Base-by-base conservation (phyloP, 257 asterid genomes). In the Nicotiana otophora region DNA sequence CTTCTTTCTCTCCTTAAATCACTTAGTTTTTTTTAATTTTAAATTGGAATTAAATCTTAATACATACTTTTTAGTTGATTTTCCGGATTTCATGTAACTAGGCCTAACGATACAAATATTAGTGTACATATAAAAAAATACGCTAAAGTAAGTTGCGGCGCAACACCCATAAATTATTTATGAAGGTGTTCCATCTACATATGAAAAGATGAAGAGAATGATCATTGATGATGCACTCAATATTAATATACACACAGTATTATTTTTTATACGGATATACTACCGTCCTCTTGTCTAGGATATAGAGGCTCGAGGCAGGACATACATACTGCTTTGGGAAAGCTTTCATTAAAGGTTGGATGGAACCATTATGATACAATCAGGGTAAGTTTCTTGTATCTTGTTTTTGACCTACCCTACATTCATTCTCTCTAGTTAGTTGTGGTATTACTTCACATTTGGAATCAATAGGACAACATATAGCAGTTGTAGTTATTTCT, bases 291-390 rank as follows among this genome's bases (percentile, higher is more conserved):
- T 46, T 42, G 17, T 82, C n/a, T 83, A 93, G 97, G 97, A 97
- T 95, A 75, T 78, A 93, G 93, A 89, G 98, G 88, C 93, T 95
- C 72, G 97, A 94, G 86, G 93, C 93, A 33, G 94, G 97, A 26
- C 97, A 91, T 86, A 93, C 89, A 33, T 93, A 92, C 86, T 95
- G 98, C 67, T 81, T 82, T 95, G 90, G 98, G 98, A 46, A 84
- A 89, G 84, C 96, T 95, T 46, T 93, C 98, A 17, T 90, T 97
- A 0, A 97, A 95, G 83, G 96, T 95, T 39, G 98, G 98, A 81
- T 95, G 98, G 98, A 93, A 93, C 86, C 93, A 93, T 80, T 93
- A 90, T 62, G 96, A 95, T 76, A 95, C 93, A 9, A 92, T 95
- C 86, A 90, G 84, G 98, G 26, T 91, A 82, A 82, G 89, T 90